Base-by-base conservation (phyloP, 768 basidiomycete species). In the Tricholoma terreum region DNA sequence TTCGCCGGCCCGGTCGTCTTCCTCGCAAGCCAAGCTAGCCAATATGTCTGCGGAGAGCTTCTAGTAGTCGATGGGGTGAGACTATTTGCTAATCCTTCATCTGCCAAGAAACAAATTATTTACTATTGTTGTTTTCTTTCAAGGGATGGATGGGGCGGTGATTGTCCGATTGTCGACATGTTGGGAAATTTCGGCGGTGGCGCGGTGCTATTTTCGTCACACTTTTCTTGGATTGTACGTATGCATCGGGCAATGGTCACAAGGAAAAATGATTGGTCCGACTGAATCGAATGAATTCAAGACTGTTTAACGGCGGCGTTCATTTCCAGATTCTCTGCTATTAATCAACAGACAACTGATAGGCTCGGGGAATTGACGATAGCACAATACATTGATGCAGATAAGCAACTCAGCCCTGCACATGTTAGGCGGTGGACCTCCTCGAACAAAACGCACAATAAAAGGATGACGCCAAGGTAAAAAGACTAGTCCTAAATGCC, bases 1-100 rank as follows among this genome's bases (percentile, higher is more conserved):
- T 88, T 92, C 67, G 85, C 83, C n/a, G 88, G 88, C 10, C 82
- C 84, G 0, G 71, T 84, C 14, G 81, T 90, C 14, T 92, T 86
- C 70, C 79, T 90, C 19, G 86, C 88, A 12, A 85, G 84, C 59
- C 70, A 71, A 48, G 88, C 86, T 1, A 84, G 84, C 60, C 80
- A 86, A 66, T 92, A 90, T 66, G 80, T 90, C 3, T 85, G 82
- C 61, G 89, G 89, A 24, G 89, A 90, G 68, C 72, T 84, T 33
- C 65, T 90, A 52, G 80, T 87, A 36, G 86, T 90, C 49, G 87
- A 90, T 63, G 87, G 87, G 60, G 87, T 79, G 65, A 71, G 78
- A 71, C 19, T 40, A 11, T 17, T 30, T 49, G n/a, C n/a, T n/a
- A n/a, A n/a, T n/a, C n/a, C 55, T 42, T 52, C 55, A 64, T 63